Evolutionary conservation across 306 rosid genomes (phyloP).

Genomic region (Nissolia schottii): DNA sequence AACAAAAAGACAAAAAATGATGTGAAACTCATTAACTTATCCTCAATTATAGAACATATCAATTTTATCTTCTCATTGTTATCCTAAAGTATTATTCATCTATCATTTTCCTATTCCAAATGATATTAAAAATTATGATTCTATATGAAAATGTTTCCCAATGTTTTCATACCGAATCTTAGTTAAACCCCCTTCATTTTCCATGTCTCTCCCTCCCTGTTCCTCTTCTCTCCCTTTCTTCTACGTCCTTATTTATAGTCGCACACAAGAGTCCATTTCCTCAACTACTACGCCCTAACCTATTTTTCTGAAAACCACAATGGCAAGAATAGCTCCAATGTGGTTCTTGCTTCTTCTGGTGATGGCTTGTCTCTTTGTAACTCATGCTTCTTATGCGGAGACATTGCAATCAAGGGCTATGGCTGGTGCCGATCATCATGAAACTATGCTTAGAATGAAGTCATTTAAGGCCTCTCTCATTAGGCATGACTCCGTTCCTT

Average conservation of each 20-base stretch:
- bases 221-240: not conserved
- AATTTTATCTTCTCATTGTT: too few relatives aligned
- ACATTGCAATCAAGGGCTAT: slow-evolving; percentile 4
- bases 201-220: slow-evolving; percentile 29
- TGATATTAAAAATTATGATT: slow-evolving; percentile 20
- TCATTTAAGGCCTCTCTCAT: slow-evolving; percentile 43
- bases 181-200: slow-evolving; percentile 38
- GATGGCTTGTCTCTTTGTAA: slow-evolving; percentile 10
- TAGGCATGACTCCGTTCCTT: slow-evolving; percentile 29
- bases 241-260: not conserved
- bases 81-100: too few relatives aligned
- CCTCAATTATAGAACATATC: too few relatives aligned
- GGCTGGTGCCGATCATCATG: slow-evolving; percentile 5
- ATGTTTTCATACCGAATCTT: slow-evolving; percentile 32
- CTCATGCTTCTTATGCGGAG: slow-evolving; percentile 24
- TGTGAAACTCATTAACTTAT: too few relatives aligned
- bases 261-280: slow-evolving; percentile 8
- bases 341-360: slow-evolving; percentile 23
- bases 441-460: slow-evolving; percentile 31
- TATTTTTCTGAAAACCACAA: slow-evolving; percentile 11
- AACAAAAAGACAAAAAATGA: too few relatives aligned
- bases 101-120: too few relatives aligned
- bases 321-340: slow-evolving; percentile 12
- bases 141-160: slow-evolving; percentile 14
- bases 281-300: slow-evolving; percentile 14